Percentiles rank a stretch among this genome's conserved stretches.
These are phyloP conservation scores for Epichloe coenophiala DNA, from an alignment of 2,329 filamentous ascomycete genomes.

Conservation along the genomic window DNA sequence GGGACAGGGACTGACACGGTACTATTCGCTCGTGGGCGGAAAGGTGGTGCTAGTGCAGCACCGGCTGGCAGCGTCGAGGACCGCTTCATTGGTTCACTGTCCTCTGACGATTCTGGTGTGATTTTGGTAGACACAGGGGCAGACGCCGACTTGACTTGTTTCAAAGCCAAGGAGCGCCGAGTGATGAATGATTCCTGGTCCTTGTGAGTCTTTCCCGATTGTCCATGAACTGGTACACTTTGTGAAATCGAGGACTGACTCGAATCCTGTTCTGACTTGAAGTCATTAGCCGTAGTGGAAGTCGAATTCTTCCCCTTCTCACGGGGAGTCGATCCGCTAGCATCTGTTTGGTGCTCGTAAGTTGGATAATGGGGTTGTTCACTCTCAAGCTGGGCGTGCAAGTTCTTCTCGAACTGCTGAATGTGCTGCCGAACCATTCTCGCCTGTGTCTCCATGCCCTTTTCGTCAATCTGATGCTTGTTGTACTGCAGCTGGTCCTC, in stretches of 20 bases:
- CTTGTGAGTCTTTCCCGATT: conserved; percentile 4
- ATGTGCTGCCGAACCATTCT: conserved; percentile 31
- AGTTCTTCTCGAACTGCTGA: conserved; percentile 33
- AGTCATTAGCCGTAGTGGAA: conserved; percentile 8
- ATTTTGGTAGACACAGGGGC: conserved; percentile 9
- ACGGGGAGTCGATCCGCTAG: conserved; percentile 8
- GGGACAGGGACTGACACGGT: conserved; percentile 7
- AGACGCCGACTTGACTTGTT: conserved; percentile 16
- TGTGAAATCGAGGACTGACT: conserved; percentile 7
- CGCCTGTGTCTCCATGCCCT: conserved; percentile 31
- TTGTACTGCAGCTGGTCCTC: conserved; percentile 49
- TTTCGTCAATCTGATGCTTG: conserved; percentile 48
- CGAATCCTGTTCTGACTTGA: conserved; percentile 5
- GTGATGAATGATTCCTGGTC: conserved; percentile 6
- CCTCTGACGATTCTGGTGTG: conserved; percentile 8
- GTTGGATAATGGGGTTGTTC: conserved; percentile 32
- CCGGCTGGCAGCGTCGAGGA: conserved; percentile 27
- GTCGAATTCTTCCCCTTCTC: conserved; percentile 6
- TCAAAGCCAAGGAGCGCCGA: conserved; percentile 12
- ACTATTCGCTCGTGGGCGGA: conserved; percentile 26
- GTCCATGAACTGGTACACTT: conserved; percentile 7
- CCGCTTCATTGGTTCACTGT: conserved; percentile 17
- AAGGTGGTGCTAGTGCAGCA: conserved; percentile 35
- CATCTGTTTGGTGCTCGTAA: conserved; percentile 14
- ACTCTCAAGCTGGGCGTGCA: conserved; percentile 29